Evolutionary conservation across 352 stramenopile species (phyloP).

Genomic region (Globisporangium spinosum): DNA sequence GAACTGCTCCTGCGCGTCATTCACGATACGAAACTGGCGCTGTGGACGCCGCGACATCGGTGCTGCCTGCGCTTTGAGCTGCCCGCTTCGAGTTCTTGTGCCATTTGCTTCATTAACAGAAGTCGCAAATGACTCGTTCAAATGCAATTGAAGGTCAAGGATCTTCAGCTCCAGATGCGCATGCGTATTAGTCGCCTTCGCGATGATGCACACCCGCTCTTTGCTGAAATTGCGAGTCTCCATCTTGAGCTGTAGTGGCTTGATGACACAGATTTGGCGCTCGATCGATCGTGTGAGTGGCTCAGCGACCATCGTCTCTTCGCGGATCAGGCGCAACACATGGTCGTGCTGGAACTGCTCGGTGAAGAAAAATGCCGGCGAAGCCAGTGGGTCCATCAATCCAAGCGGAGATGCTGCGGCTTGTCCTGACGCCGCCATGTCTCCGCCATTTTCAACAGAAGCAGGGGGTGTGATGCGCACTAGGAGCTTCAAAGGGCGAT

Average conservation of each 20-base stretch:
- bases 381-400: neutral
- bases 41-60: neutral
- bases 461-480: constrained; percentile 42
- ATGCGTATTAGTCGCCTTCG: constrained; percentile 47
- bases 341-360: constrained; percentile 35
- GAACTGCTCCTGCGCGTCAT: constrained; percentile 43
- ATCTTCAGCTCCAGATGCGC: constrained; percentile 35
- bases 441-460: constrained; percentile 10
- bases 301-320: constrained; percentile 37
- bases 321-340: constrained; percentile 43
- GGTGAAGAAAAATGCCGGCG: constrained; percentile 23
- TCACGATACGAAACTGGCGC: constrained; percentile 33
- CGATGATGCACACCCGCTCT: constrained; percentile 44
- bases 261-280: constrained; percentile 41
- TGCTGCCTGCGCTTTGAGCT: neutral
- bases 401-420: neutral
- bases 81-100: constrained; percentile 1
- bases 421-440: neutral
- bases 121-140: constrained; percentile 35
- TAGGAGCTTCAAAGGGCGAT: constrained; percentile 45
- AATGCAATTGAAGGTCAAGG: constrained; percentile 61
- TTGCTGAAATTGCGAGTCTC: constrained; percentile 41
- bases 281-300: constrained; percentile 46
- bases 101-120: neutral
- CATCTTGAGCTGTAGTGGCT: constrained; percentile 56